Base-by-base conservation (phyloP, 2,329 filamentous ascomycete species). In the Westerdykella sp. region DNA sequence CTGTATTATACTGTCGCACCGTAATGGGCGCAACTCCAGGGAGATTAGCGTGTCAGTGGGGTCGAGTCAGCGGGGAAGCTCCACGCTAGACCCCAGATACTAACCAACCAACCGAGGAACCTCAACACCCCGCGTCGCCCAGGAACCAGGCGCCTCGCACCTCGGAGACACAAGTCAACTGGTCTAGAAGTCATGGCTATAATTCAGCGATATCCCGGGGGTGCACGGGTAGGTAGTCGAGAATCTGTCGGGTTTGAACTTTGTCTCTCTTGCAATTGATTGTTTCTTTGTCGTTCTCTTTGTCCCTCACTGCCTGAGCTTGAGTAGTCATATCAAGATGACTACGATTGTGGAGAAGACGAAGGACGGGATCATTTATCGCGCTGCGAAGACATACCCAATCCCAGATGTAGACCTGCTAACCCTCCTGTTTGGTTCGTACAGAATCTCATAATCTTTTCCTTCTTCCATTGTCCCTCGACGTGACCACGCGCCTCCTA, bases 351-450 rank as follows among this genome's bases (percentile, higher is more conserved):
- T 63, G n/a, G 61, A 65, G 16, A 62, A 53, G 36, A 64, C 59
- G 3, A 37, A 51, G 0, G 46, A 59, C 11, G 58, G 62, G 38
- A 57, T 49, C 21, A 49, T 66, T 22, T 66, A 67, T 43, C 51
- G 55, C 10, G 57, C 59, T 12, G 53, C 61, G 7, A 57, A 62
- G 41, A 54, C 50, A n/a, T 63, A 60, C 36, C 52, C 59, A 5
- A 42, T 66, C 2, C 68, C 70, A 2, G 49, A 65, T 39, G 41
- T 71, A 32, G 69, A 73, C 45, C 14, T 73, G 21, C 46, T 72
- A 23, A 70, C 65, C 0, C 55, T 71, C 0, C 55, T 72, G 5
- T 71, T 72, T 44, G 68, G 69, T 69, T 49, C 37, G 56, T 48
- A 10, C 4, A 13, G 18, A 28, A 9, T 16, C 37, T 43, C 21